Evolutionary conservation across 2,329 filamentous ascomycete species (phyloP).

Genomic region (Claviceps sorghi): DNA sequence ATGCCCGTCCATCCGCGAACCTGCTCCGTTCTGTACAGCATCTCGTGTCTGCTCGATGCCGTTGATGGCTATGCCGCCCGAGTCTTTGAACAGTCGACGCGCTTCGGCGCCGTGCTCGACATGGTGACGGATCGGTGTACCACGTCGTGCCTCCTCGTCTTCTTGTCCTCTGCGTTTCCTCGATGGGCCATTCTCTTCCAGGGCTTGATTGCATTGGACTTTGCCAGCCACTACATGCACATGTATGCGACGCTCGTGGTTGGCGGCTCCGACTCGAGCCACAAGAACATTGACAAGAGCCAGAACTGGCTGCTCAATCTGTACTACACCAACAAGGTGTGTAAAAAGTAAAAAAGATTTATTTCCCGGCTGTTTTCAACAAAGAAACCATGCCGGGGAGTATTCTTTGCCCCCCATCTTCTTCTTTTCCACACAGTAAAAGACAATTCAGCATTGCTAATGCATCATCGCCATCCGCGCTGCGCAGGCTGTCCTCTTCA

Average conservation of each 20-base stretch:
- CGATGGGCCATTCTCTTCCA: conserved; percentile 92
- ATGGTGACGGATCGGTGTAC: conserved; percentile 99
- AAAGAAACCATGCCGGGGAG: no score
- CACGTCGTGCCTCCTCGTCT: conserved; percentile 86
- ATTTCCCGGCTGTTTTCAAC: no score
- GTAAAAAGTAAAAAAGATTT: no score
- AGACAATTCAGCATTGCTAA: background rate
- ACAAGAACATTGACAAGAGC: conserved; percentile 86
- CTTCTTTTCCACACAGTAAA: background rate
- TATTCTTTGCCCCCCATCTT: no score
- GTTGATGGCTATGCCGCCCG: conserved; percentile 83
- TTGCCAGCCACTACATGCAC: conserved; percentile 96
- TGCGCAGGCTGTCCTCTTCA: conserved; percentile 83
- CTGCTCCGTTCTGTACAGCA: conserved; percentile 77
- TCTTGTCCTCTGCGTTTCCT: conserved; percentile 86
- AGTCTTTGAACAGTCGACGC: conserved; percentile 74
- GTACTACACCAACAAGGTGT: conserved; percentile 94
- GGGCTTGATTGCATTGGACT: conserved; percentile 76
- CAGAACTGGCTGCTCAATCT: conserved; percentile 81
- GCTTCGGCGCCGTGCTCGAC: conserved; percentile 91
- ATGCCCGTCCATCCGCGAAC: conserved; percentile 98
- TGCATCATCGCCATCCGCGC: background rate
- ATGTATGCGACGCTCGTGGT: conserved; percentile 94
- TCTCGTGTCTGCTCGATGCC: conserved; percentile 90
- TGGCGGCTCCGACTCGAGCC: conserved; percentile 64